phyloP scores from a whole-genome alignment of 495 filamentous ascomycete genomes.

The Aspergillus baeticus region DNA sequence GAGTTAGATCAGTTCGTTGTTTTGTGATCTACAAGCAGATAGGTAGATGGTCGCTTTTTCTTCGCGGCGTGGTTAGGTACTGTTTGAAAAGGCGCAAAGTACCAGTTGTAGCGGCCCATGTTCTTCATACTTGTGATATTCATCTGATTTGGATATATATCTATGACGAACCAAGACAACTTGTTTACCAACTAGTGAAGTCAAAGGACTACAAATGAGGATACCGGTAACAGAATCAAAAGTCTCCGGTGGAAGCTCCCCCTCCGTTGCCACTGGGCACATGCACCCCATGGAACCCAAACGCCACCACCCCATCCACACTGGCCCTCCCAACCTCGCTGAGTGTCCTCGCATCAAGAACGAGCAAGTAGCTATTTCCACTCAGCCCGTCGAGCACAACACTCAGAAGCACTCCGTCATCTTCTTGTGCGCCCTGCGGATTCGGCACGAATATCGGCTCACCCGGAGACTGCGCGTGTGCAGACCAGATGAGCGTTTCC shows the following conservation, averaged over 20 bases:
- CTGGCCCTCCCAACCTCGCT: conserved; percentile 66
- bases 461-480: conserved; percentile 64
- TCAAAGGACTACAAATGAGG: no score
- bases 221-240: conserved; percentile 10
- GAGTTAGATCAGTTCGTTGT: no score
- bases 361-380: conserved; percentile 65
- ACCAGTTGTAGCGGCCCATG: no score
- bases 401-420: conserved; percentile 71
- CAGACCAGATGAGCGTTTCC: conserved; percentile 50
- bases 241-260: conserved; percentile 32
- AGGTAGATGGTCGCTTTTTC: no score
- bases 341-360: conserved; percentile 64
- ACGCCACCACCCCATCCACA: conserved; percentile 56
- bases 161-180: no score
- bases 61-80: no score
- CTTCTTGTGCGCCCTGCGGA: conserved; percentile 37
- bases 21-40: no score
- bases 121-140: no score
- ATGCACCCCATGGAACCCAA: conserved; percentile 75
- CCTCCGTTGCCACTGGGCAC: conserved; percentile 26
- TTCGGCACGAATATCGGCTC: conserved; percentile 72
- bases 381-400: conserved; percentile 66
- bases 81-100: no score
- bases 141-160: no score
- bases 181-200: no score